phyloP scores from a whole-genome alignment of 306 rosid species.

The Arachis hypogaea region DNA sequence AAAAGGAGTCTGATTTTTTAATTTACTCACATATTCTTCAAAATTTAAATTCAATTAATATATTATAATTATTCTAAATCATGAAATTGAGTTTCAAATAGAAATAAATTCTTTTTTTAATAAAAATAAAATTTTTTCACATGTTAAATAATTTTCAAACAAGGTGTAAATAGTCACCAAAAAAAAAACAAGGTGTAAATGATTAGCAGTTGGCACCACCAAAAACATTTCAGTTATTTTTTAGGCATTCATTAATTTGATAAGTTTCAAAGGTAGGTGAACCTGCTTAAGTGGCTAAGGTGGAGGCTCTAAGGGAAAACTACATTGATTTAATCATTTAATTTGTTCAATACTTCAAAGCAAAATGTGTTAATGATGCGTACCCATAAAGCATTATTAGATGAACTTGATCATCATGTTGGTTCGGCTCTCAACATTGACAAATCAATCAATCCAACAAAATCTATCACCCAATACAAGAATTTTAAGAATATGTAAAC shows the following conservation, averaged over 20 bases:
- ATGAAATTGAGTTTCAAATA: too few species aligned
- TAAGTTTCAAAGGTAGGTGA: slow-evolving; percentile 10
- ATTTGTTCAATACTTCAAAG: not conserved
- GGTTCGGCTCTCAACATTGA: not conserved
- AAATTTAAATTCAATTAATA: too few species aligned
- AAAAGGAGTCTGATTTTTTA: too few species aligned
- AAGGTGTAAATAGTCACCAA: not conserved
- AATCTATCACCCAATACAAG: not conserved
- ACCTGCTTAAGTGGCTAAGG: not conserved
- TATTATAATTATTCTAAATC: too few species aligned
- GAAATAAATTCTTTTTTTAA: too few species aligned
- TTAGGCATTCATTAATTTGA: not conserved
- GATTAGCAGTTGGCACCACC: not conserved
- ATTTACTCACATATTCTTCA: too few species aligned
- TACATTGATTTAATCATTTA: not conserved
- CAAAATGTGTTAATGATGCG: not conserved
- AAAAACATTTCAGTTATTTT: not conserved
- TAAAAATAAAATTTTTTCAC: too few species aligned
- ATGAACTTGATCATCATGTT: not conserved
- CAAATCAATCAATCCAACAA: not conserved
- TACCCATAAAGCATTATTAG: not conserved
- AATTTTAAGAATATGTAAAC: not conserved
- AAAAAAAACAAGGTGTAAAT: not conserved
- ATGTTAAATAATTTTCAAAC: too few species aligned
- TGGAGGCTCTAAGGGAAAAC: not conserved